A percentile compares a stretch with the other conserved stretches of the same genome.
Conservation (phyloP, 2,329 filamentous ascomycete species). For the Bipolaris victoriae region DNA sequence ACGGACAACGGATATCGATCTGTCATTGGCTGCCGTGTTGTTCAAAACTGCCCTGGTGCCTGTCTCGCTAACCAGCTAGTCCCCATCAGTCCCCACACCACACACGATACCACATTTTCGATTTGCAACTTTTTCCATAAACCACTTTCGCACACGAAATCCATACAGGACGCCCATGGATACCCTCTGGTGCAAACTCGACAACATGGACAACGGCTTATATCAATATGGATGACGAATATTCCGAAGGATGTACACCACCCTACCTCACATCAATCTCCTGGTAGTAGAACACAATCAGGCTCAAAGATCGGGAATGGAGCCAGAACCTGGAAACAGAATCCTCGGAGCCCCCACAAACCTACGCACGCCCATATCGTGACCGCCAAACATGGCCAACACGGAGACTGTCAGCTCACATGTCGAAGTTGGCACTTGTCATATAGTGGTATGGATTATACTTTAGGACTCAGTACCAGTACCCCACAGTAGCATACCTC, state of each 20-base stretch:
- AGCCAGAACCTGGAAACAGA: background rate
- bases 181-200: background rate
- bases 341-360: background rate
- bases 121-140: background rate
- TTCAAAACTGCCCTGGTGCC: conserved; percentile 2
- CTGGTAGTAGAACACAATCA: background rate
- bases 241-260: background rate
- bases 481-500: background rate
- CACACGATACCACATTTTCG: conserved; percentile 14
- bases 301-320: background rate
- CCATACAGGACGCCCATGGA: background rate
- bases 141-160: background rate
- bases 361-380: background rate
- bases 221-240: background rate
- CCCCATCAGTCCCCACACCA: conserved; percentile 11
- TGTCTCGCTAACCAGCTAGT: conserved; percentile 12
- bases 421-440: background rate
- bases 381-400: background rate
- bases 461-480: background rate
- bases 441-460: background rate
- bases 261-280: background rate
- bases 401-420: background rate
- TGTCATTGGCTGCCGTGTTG: conserved; percentile 2
- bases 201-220: background rate
- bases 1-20: background rate